Evolutionary conservation across 2,329 filamentous ascomycete species (phyloP), one percentile per base, ranked within the genome.

Genomic region (Fusarium camptoceras): DNA sequence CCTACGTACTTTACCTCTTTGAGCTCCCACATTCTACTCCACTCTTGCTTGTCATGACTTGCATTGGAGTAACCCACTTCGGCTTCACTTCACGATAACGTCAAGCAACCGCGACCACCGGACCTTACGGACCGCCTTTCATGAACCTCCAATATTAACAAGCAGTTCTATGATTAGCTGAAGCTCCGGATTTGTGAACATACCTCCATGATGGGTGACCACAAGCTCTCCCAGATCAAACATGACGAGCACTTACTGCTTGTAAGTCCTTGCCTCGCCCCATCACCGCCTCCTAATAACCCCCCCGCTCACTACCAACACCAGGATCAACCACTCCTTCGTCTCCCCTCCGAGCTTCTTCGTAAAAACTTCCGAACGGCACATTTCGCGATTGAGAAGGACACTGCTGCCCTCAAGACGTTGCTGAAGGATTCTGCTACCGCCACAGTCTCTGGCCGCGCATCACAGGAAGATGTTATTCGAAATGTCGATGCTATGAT

Each of bases 321-420:
- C n/a, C 44, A 76, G 94, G 96, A 99, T 78, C 95, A 98, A 87
- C 92, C 95, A 6, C 92, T 98, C 71, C 89, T 99, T 72, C 94
- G 94, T 34, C 89, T 98, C 24, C 96, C 96, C 20, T 92, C 95
- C 81, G 96, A 98, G 79, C 91, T 98, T 60, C 90, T 97, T 24
- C 92, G 94, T 59, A 95, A 96, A 79, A 98, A 97, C 82, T 97
- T 98, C 82, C 96, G 97, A 76, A 89, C 91, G 6, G 92, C 92
- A 44, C 92, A 94, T 78, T 90, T 91, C 76, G 85, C 88, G 69
- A 88, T 94, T 78, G 92, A 95, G 77, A 91, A 90, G 77, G 89
- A 92, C 73, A 89, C 88, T 66, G 85, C 86, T 20, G 84, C 85
- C 50, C 81, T 94, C 69, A 89, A 89, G 75, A 86, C 87, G 24